phyloP scores from a whole-genome alignment of 1,284 basidiomycete species.

The Sphagnurus paluster region DNA sequence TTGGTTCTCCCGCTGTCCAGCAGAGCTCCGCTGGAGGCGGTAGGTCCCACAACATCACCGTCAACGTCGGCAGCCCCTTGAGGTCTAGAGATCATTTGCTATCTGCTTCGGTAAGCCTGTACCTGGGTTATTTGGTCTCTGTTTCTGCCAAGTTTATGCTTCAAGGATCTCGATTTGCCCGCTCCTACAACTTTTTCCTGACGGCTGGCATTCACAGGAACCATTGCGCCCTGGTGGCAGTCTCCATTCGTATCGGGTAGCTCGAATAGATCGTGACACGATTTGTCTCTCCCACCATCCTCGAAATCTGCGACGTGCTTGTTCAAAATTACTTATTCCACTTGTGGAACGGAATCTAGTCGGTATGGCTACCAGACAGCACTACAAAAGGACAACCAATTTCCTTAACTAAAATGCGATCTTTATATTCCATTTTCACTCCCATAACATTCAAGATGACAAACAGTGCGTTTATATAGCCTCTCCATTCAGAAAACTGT shows the following conservation, averaged over 20 bases:
- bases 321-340: too few species aligned
- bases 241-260: constrained; percentile 10
- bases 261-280: constrained; percentile 10
- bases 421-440: too few species aligned
- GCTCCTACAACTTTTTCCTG: constrained; percentile 8
- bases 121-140: constrained; percentile 4
- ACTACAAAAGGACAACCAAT: constrained; percentile 20
- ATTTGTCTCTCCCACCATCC: constrained; percentile 12
- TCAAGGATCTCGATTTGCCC: constrained; percentile 8
- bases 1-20: constrained; percentile 10
- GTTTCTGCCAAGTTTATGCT: constrained; percentile 4
- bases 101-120: constrained; percentile 7
- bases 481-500: too few species aligned
- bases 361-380: constrained; percentile 4
- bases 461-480: too few species aligned
- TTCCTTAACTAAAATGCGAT: neutral
- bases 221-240: constrained; percentile 8
- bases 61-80: neutral
- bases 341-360: too few species aligned
- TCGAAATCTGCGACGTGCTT: constrained; percentile 11
- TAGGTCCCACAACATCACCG: constrained; percentile 6
- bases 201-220: constrained; percentile 10
- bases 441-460: constrained; percentile 5
- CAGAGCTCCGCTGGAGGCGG: constrained; percentile 17
- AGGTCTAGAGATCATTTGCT: constrained; percentile 10